Percentiles rank a stretch among this genome's conserved stretches.
Conservation (phyloP, 202 grass and related monocot genomes). For the Setaria viridis region DNA sequence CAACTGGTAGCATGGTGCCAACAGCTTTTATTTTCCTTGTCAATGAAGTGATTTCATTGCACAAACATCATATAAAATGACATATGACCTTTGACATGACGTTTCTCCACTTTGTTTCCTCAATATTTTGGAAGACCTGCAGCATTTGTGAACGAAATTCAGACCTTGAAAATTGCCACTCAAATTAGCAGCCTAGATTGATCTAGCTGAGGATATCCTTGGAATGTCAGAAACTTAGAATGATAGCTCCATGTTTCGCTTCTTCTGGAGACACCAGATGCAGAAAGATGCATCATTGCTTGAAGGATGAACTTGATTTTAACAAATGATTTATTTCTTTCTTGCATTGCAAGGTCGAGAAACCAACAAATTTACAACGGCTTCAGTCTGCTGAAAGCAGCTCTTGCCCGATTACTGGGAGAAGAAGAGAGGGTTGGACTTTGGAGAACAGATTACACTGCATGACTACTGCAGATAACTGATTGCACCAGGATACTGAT, state of each 20-base stretch:
- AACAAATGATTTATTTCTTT: not conserved
- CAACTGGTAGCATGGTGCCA: not conserved
- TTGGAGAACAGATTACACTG: not conserved
- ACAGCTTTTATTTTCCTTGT: not conserved
- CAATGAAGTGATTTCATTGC: not conserved
- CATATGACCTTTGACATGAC: not conserved
- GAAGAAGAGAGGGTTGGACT: not conserved
- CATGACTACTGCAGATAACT: not conserved
- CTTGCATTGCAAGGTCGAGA: not conserved
- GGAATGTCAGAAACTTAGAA: not conserved
- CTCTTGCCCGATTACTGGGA: not conserved
- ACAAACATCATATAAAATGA: not conserved
- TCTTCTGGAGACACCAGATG: not conserved
- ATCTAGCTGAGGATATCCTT: not conserved
- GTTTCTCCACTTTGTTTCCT: not conserved
- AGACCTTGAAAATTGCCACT: not conserved
- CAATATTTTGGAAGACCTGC: not conserved
- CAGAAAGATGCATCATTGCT: not conserved
- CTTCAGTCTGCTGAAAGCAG: not conserved
- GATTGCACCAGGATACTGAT: not conserved
- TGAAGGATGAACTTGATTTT: not conserved
- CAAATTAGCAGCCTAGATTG: not conserved
- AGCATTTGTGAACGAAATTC: not conserved
- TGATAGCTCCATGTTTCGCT: not conserved
- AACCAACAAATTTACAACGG: not conserved